These are phyloP conservation scores for Alloteropsis semialata DNA, from an alignment of 176 grass and related monocot species.

Conservation along the genomic window DNA sequence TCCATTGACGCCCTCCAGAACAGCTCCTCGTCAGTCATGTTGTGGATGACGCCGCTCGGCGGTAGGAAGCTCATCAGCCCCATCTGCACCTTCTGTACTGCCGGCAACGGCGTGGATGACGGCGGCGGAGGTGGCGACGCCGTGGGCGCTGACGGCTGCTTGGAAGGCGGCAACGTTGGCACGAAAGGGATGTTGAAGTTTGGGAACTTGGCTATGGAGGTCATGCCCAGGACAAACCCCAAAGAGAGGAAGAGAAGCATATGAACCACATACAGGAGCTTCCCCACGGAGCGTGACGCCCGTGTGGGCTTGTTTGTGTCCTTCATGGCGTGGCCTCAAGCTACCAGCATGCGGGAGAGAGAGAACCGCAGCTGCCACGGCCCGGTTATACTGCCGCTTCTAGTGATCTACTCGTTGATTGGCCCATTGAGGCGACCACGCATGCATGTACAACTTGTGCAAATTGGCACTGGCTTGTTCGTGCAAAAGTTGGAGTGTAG, in stretches of 20 bases:
- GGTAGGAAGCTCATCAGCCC: not conserved
- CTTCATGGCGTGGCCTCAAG: not conserved
- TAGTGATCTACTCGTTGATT: too few relatives aligned
- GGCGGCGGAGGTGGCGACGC: not conserved
- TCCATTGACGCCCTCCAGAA: slow-evolving; percentile 54
- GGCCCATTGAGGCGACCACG: too few relatives aligned
- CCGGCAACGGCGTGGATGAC: too few relatives aligned
- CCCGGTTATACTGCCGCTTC: not conserved
- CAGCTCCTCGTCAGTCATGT: slow-evolving; percentile 62
- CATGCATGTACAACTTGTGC: not conserved
- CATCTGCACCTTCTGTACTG: not conserved
- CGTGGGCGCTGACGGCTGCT: too few relatives aligned
- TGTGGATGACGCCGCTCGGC: slow-evolving; percentile 26
- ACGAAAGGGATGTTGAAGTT: not conserved
- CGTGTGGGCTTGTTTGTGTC: not conserved
- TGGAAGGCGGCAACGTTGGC: not conserved
- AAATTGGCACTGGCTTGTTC: slow-evolving; percentile 10
- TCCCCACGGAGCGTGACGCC: not conserved
- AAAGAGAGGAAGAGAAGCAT: not conserved
- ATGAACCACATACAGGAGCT: not conserved
- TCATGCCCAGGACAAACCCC: slow-evolving; percentile 1
- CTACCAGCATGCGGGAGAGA: not conserved
- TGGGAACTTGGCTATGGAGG: not conserved
- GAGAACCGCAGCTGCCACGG: not conserved
- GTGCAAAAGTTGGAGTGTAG: not conserved